Evolutionary conservation across 2,329 filamentous ascomycete genomes (phyloP).

Genomic region (Albophoma yamanashiensis): DNA sequence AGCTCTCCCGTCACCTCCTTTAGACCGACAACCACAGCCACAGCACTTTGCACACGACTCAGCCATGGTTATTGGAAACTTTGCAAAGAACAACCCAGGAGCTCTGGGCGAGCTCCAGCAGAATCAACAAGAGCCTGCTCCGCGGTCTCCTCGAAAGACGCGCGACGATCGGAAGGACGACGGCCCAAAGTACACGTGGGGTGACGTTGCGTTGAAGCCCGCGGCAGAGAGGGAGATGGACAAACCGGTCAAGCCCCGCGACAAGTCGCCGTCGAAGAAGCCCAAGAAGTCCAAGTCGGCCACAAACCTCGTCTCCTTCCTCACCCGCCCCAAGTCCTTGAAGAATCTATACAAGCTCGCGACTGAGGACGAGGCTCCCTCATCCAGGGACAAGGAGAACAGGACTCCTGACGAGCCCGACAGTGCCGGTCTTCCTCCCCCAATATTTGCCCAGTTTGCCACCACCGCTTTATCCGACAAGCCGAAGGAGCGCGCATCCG

Average conservation of each 20-base stretch:
- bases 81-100: constrained; percentile 25
- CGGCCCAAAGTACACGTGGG: constrained; percentile 18
- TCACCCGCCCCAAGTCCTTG: constrained; percentile 64
- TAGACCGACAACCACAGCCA: neutral
- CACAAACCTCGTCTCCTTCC: constrained; percentile 67
- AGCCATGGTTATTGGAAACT: constrained; percentile 20
- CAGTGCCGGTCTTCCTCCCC: constrained; percentile 36
- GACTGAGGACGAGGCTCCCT: constrained; percentile 38
- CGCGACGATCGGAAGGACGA: constrained; percentile 20
- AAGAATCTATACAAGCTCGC: constrained; percentile 51
- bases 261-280: constrained; percentile 49
- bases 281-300: constrained; percentile 74
- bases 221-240: constrained; percentile 24
- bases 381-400: constrained; percentile 71
- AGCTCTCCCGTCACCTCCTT: constrained; percentile 12
- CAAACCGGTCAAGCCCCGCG: constrained; percentile 26
- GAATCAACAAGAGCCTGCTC: constrained; percentile 35
- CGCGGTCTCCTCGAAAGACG: constrained; percentile 27
- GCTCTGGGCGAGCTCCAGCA: constrained; percentile 47
- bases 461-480: constrained; percentile 9
- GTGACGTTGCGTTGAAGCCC: constrained; percentile 32
- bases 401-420: constrained; percentile 39
- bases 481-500: neutral
- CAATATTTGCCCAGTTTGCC: constrained; percentile 71
- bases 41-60: constrained; percentile 6